Base-by-base conservation (phyloP, 2,329 filamentous ascomycete species). In the Ploettnerulaceae sp. region DNA sequence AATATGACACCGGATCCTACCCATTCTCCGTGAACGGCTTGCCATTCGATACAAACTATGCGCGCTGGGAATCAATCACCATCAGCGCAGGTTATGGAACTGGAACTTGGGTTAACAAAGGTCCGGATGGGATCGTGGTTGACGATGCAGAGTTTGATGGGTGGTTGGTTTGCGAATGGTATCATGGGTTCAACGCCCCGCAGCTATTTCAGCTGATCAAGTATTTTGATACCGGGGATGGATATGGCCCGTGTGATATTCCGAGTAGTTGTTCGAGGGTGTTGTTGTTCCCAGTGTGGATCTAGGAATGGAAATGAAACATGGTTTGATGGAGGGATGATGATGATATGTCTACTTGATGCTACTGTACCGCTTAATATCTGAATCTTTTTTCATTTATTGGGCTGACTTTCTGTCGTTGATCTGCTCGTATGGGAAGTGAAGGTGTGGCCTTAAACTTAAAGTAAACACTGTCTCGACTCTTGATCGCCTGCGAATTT, bases 121-220 rank as follows among this genome's bases (percentile, higher is more conserved):
- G 48, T 0, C 12, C 35, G 3, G 37, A 40, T 15, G 57, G 57
- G 1, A 37, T 59, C 14, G 35, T 47, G 18, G 31, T 53, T 4
- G 9, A 45, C n/a, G 25, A 49, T 15, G 39, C 40, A 14, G 52
- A 54, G 34, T 47, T 46, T 34, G 55, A 53, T 49, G 57, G 57
- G 0, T 60, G 57, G 57, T 14, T 59, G 12, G 57, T 58, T 3
- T 60, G 58, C n/a, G 54, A 59, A 28, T 59, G 57, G 55, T 52
- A 25, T 25, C 57, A 58, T 46, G 55, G 47, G 0, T n/a, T 48
- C 15, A 58, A 59, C 45, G 49, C 50, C 4, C 57, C 55, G n/a
- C 57, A 59, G 17, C 20, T 59, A 7, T 58, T 60, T 24, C 47
- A 56, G 38, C 32, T 58, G 41, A 53, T 58, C 11, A 52, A 48